These are phyloP conservation scores for Diutina neorugosa DNA, from an alignment of 1,139 yeast species.

Conservation along the genomic window DNA sequence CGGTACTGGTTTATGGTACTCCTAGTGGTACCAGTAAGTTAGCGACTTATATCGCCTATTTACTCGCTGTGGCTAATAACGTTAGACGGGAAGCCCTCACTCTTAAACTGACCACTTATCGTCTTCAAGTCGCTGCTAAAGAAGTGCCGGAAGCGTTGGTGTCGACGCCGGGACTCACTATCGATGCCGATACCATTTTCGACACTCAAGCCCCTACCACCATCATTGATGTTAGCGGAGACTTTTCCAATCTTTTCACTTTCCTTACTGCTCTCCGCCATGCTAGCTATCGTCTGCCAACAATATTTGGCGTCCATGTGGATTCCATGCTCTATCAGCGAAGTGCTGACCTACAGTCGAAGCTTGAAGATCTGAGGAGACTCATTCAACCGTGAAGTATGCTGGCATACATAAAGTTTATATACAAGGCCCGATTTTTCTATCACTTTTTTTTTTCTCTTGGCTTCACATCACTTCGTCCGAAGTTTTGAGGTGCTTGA, in stretches of 20 bases:
- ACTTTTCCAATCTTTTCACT: not conserved
- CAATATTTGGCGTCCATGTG: not conserved
- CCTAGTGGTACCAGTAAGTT: not conserved
- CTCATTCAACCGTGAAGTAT: not conserved
- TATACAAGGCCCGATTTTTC: not conserved
- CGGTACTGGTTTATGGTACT: not conserved
- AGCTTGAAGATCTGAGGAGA: not conserved
- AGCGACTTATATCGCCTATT: not conserved
- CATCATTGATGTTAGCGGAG: not conserved
- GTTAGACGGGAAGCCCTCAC: not conserved
- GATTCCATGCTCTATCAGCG: not conserved
- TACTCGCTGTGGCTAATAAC: not conserved
- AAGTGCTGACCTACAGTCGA: not conserved
- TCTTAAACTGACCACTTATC: not conserved
- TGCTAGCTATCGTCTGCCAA: not conserved
- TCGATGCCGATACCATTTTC: not conserved
- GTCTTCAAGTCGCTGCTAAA: not conserved
- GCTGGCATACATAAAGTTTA: not conserved
- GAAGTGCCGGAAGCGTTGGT: not conserved
- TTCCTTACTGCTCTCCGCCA: not conserved
- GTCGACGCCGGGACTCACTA: not conserved
- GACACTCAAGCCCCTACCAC: not conserved
- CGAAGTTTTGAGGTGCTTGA: not conserved
- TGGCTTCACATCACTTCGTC: not conserved
- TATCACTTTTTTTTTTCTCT: not conserved